These are phyloP conservation scores for Pythium aristosporum DNA, from an alignment of 352 stramenopile genomes.

Conservation along the genomic window DNA sequence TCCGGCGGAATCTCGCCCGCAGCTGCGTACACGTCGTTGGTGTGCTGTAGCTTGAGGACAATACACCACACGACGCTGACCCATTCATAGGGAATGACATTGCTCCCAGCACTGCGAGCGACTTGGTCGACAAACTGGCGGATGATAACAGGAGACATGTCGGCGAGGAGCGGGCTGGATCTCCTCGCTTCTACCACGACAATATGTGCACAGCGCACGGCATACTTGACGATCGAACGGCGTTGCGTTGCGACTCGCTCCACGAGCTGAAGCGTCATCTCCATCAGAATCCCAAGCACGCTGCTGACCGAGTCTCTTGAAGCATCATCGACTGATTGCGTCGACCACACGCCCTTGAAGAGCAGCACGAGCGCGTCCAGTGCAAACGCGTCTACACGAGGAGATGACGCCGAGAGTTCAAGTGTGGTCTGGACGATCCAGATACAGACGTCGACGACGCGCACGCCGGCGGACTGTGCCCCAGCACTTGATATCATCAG, in stretches of 20 bases:
- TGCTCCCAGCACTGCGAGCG: neutral
- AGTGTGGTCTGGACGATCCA: slow-evolving; percentile 11
- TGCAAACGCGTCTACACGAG: neutral
- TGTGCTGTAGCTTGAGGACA: slow-evolving; percentile 3
- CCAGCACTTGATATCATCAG: slow-evolving; percentile 5
- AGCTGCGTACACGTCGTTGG: neutral
- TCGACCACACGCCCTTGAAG: neutral
- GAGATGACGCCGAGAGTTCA: neutral
- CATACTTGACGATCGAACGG: neutral
- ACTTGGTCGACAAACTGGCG: slow-evolving; percentile 4
- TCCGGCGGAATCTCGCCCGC: neutral
- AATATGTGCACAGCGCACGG: slow-evolving; percentile 2
- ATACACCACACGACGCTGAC: slow-evolving; percentile 14
- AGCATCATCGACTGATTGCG: neutral
- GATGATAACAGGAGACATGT: neutral
- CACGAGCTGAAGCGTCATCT: neutral
- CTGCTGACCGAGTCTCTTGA: neutral
- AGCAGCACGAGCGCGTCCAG: slow-evolving; percentile 13
- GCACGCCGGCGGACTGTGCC: slow-evolving; percentile 1
- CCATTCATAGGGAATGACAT: slow-evolving; percentile 5
- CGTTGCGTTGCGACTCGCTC: neutral
- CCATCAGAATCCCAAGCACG: slow-evolving; percentile 4
- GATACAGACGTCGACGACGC: slow-evolving; percentile 6
- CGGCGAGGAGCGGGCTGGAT: neutral
- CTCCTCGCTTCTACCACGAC: neutral